Conservation (phyloP, 768 basidiomycete species). For the Lentinula edodes region DNA sequence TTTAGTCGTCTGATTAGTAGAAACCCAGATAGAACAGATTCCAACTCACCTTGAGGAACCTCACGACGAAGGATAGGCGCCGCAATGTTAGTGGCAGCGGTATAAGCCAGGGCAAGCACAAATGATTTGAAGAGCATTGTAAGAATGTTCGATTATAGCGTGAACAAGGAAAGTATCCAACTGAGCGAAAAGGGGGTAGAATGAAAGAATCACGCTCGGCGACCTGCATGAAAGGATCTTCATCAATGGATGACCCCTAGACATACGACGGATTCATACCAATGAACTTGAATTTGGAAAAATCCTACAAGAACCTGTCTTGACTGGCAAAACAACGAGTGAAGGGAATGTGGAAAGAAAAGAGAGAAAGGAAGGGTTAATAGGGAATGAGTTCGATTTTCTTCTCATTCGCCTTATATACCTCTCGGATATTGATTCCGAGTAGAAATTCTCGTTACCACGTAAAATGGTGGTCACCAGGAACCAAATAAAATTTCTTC, state of each 20-base stretch:
- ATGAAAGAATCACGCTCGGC: slow-evolving; percentile 17
- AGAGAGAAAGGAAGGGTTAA: not conserved
- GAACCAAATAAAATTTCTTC: not conserved
- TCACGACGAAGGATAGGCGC: slow-evolving; percentile 46
- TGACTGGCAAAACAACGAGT: slow-evolving; percentile 32
- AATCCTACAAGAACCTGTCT: slow-evolving; percentile 48
- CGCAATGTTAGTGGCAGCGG: slow-evolving; percentile 28
- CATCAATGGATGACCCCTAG: not conserved
- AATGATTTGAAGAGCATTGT: slow-evolving; percentile 33
- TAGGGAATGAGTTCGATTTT: not conserved
- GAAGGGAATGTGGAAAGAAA: slow-evolving; percentile 2
- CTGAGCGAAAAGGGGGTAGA: slow-evolving; percentile 16
- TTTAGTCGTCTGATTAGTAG: slow-evolving; percentile 3
- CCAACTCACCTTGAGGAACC: slow-evolving; percentile 52
- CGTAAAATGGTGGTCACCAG: not conserved
- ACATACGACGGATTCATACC: slow-evolving; percentile 14
- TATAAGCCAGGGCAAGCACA: slow-evolving; percentile 27
- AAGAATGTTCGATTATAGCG: slow-evolving; percentile 11
- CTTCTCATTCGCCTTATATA: not conserved
- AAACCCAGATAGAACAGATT: not conserved
- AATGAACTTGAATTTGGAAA: slow-evolving; percentile 22
- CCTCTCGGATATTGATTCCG: not conserved
- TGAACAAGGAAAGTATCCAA: slow-evolving; percentile 16
- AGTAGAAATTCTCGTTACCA: slow-evolving; percentile 2
- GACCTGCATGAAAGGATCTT: slow-evolving; percentile 14